Percentiles rank a stretch among this genome's conserved stretches.
Evolutionary conservation across 2,329 filamentous ascomycete species (phyloP).

Genomic region (Cercospora nicotianae): DNA sequence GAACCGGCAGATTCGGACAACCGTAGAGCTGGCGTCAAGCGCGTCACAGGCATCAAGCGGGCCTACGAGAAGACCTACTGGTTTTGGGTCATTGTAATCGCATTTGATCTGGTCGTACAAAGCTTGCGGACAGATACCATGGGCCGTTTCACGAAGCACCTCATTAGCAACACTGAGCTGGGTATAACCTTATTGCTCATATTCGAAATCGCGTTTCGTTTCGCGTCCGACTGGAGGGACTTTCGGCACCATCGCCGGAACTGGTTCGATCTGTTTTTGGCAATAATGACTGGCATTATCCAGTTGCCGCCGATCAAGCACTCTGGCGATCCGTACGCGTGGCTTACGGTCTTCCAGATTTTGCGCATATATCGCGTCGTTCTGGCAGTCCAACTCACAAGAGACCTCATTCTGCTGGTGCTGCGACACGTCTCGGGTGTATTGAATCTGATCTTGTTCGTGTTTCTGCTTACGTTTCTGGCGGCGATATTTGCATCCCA

Average conservation of each 20-base stretch:
- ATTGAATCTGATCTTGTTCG: slow-evolving; percentile 90
- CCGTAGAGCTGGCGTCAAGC: slow-evolving; percentile 31
- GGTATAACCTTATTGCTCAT: slow-evolving; percentile 76
- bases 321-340: slow-evolving; percentile 72
- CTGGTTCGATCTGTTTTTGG: slow-evolving; percentile 75
- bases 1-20: not conserved
- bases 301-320: slow-evolving; percentile 77
- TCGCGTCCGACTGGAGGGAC: slow-evolving; percentile 73
- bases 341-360: slow-evolving; percentile 92
- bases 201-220: slow-evolving; percentile 77
- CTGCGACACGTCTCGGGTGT: slow-evolving; percentile 91
- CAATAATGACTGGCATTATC: slow-evolving; percentile 79
- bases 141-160: slow-evolving; percentile 57
- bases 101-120: slow-evolving; percentile 76
- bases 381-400: slow-evolving; percentile 80
- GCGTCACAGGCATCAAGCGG: slow-evolving; percentile 59
- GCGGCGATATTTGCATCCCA: slow-evolving; percentile 91
- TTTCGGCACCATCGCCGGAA: slow-evolving; percentile 77
- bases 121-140: slow-evolving; percentile 75
- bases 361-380: slow-evolving; percentile 89
- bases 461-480: slow-evolving; percentile 92
- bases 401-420: slow-evolving; percentile 80
- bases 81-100: slow-evolving; percentile 79
- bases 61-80: slow-evolving; percentile 71
- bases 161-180: slow-evolving; percentile 73